These are phyloP conservation scores for Dactylellina sp. DNA, from an alignment of 2,329 filamentous ascomycete species.

Conservation along the genomic window DNA sequence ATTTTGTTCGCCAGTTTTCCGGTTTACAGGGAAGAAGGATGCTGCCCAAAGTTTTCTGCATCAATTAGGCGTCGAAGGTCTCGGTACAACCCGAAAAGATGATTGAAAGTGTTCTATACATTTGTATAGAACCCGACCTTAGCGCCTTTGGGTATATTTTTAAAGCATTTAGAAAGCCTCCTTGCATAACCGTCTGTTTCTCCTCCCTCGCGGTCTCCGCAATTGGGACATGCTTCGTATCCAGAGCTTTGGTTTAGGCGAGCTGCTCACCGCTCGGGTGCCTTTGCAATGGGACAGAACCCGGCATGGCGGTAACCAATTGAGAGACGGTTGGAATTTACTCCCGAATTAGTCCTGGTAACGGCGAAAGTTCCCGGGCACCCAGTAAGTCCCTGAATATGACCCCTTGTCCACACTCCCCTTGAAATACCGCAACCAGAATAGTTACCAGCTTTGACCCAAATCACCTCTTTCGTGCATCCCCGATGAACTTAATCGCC, in stretches of 20 bases:
- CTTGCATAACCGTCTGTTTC: conserved; percentile 41
- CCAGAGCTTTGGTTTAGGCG: conserved; percentile 53
- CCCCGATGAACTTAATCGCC: not conserved
- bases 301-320: conserved; percentile 54
- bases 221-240: conserved; percentile 47
- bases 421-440: conserved; percentile 48
- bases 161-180: conserved; percentile 30
- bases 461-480: not conserved
- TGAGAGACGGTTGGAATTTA: conserved; percentile 34
- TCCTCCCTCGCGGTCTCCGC: conserved; percentile 35
- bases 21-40: too few relatives aligned
- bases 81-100: too few relatives aligned
- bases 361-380: conserved; percentile 6
- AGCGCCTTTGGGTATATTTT: conserved; percentile 19
- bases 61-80: too few relatives aligned
- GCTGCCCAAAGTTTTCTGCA: too few relatives aligned
- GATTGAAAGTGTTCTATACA: not conserved
- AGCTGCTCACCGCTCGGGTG: conserved; percentile 54
- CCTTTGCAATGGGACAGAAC: conserved; percentile 48
- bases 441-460: conserved; percentile 7
- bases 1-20: too few relatives aligned
- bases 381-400: conserved; percentile 7
- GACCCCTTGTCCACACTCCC: conserved; percentile 4
- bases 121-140: conserved; percentile 2
- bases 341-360: conserved; percentile 23